A percentile compares a stretch with the other conserved stretches of the same genome.
These are phyloP conservation scores for Lyophyllum atratum DNA, from an alignment of 768 basidiomycete genomes.

Conservation along the genomic window DNA sequence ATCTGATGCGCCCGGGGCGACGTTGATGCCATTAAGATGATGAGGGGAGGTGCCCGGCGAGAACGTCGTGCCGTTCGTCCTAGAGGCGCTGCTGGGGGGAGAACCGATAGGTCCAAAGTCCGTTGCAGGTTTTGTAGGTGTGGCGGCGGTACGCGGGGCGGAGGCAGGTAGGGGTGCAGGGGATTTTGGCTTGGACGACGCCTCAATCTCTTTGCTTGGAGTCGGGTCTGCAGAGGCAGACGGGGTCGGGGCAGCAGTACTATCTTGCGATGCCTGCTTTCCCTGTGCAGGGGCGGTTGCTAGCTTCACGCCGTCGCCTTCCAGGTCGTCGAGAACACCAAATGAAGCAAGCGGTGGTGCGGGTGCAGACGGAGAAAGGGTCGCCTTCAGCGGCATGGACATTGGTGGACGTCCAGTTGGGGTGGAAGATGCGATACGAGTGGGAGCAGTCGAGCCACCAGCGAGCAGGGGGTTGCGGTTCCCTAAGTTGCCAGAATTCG, in stretches of 20 bases:
- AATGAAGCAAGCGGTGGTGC: conserved; percentile 78
- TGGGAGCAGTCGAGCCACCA: conserved; percentile 70
- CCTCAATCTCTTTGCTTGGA: not conserved
- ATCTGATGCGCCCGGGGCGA: conserved; percentile 34
- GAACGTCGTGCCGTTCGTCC: conserved; percentile 32
- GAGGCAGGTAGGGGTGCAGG: conserved; percentile 58
- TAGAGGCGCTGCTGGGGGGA: conserved; percentile 54
- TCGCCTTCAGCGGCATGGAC: conserved; percentile 68
- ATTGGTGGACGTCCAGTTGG: conserved; percentile 59
- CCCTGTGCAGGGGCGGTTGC: conserved; percentile 46
- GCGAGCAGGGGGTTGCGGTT: conserved; percentile 43
- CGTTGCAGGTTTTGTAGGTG: conserved; percentile 31
- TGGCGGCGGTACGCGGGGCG: conserved; percentile 50
- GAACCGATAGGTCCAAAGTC: conserved; percentile 88
- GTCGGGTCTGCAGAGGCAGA: not conserved
- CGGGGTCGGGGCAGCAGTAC: conserved; percentile 1
- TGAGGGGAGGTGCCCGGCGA: conserved; percentile 65
- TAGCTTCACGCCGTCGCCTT: conserved; percentile 39
- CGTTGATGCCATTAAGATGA: conserved; percentile 27
- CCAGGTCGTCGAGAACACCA: conserved; percentile 61
- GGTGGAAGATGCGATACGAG: conserved; percentile 42
- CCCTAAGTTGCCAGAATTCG: conserved; percentile 21
- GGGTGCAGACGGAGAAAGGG: conserved; percentile 75
- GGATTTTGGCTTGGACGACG: conserved; percentile 32
- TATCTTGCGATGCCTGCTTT: conserved; percentile 25